Base-by-base conservation (phyloP, 148 eudicot genomes). In the Fagopyrum esculentum region DNA sequence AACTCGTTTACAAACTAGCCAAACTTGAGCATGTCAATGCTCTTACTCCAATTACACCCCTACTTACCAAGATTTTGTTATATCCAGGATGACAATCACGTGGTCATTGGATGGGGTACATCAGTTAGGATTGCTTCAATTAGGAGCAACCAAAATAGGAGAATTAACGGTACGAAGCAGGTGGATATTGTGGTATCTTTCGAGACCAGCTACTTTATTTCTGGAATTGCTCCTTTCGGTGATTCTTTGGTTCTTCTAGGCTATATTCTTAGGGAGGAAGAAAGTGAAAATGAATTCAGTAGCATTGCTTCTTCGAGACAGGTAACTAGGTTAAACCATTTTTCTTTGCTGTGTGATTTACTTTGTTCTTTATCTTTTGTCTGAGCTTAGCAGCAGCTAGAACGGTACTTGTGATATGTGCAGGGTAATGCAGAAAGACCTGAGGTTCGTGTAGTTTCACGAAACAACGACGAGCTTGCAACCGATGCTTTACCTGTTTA, bases 41-140 rank as follows among this genome's bases (percentile, higher is more conserved):
- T 22, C 0, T 22, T 22, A 22, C 26, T 22, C 0, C 0, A 0
- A 22, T 22, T 35, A 35, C 40, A 35, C 63, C 61, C 76, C 75
- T 72, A 54, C 80, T 79, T 77, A 74, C 69, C 43, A 19, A 50
- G 48, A 40, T 47, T 29, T 9, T 56, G 78, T 78, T 80, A 82
- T 69, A 76, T 85, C 81, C 88, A 95, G 98, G 96, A 90, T 85
- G 98, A 92, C 73, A 64, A 81, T 81, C 78, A 92, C 68, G 85
- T 95, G 86, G 93, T 95, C 70, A 95, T 95, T 84, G 98, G 98
- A 75, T 95, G 98, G 98, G 98, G 98, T 57, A 95, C 96, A 72
- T 89, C 96, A 61, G 89, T 95, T 55, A 95, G 92, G 83, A 84
- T 95, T 78, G 97, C 90, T 74, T 90, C 92, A 49, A 73, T 95